Evolutionary conservation across 257 asterid genomes (phyloP), one percentile per base, ranked within the genome.

Genomic region (Haberlea rhodopensis): DNA sequence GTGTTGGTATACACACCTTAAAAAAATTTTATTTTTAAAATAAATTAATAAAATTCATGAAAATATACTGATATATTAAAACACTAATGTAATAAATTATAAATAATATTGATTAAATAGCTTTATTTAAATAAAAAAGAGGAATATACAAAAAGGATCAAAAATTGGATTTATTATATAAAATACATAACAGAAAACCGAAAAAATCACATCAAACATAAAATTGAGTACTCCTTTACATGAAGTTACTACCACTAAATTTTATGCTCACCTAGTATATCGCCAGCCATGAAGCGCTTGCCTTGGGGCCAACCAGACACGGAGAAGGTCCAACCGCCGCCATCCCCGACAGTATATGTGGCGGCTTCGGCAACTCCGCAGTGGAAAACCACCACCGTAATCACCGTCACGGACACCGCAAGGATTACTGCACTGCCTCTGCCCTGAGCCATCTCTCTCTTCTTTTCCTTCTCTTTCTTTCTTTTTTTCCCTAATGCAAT

Each of bases 211-310:
- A 25, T 21, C 11, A 57, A 13, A 13, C n/a, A n/a, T n/a, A n/a
- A n/a, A n/a, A n/a, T n/a, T n/a, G n/a, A n/a, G n/a, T n/a, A n/a
- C 25, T 57, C 18, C 24, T 18, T 18, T 10, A 8, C 15, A 6
- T 51, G 45, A 2, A 26, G 6, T 7, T 19, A 40, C 6, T 3
- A 4, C 2, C 7, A 4, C 2, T 26, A 15, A 29, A 6, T 2
- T 6, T 24, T 5, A 13, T 8, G 57, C 78, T 71, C 74, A 83
- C 90, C 78, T 0, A 86, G 83, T 3, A 63, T 67, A 49, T 86
- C 94, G 16, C 94, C 94, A 29, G 87, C 86, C 37, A 60, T 66
- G 48, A 83, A 86, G 9, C 69, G 69, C 71, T 75, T 81, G 52
- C 85, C 84, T 0, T n/a, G 40, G 8, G 87, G 81, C 94, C 90